Evolutionary conservation across 495 filamentous ascomycete species (phyloP), one percentile per base, ranked within the genome.

Genomic region (Bombardia bombarda): DNA sequence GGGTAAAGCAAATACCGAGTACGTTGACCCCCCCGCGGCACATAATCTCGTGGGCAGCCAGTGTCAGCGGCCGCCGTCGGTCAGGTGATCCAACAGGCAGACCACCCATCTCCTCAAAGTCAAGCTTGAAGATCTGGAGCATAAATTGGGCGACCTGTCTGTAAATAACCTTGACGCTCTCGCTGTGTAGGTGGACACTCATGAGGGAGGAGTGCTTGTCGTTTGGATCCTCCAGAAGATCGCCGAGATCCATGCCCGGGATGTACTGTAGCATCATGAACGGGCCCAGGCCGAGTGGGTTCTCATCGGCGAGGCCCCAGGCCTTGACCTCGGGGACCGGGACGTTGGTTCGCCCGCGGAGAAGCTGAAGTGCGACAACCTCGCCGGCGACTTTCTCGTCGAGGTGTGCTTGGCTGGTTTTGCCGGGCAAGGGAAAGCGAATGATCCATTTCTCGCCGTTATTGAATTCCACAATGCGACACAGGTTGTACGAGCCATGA

Each of bases 301-400:
- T 36, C 1, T 36, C 18, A 12, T 5, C 16, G 17, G 33, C 33
- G 33, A 36, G 8, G 33, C 33, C 33, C 33, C 35, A 36, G 6
- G 33, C 33, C 16, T 20, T 36, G 33, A 36, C 33, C 16, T 36
- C 6, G 1, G 33, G 33, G 16, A 36, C 17, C 1, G 35, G 35
- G 8, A 38, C 8, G n/a, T 23, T 24, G 35, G 35, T 38, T 38
- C 35, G 35, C 20, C 1, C 21, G 35, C 8, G 35, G 35, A 38
- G 35, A n/a, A 38, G 35, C 35, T 38, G 1, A 1, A 38, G 8
- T 9, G 35, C 35, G 1, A 13, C 19, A 3, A 38, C 21, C 20
- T 38, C 35, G 35, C 35, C 8, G 2, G 35, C 35, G 35, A 38
- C 35, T 13, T 38, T 38, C 35, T 38, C 35, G 35, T 38, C 35